A percentile compares a stretch with the other conserved stretches of the same genome.
phyloP scores from a whole-genome alignment of 768 basidiomycete genomes.

The Pleurotus sapidus region DNA sequence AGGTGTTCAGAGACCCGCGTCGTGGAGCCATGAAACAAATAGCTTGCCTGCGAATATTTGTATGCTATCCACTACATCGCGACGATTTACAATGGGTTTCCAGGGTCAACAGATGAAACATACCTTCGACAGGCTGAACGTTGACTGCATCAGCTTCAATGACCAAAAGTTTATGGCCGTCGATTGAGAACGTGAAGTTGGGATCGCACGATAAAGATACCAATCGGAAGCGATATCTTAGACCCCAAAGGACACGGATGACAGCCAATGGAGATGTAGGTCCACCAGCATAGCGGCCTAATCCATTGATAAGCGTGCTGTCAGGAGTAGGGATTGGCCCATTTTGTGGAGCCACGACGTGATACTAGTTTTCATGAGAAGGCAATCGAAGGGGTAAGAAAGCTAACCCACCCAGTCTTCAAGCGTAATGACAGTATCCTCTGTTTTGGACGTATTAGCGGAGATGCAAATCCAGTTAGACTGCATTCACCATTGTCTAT shows the following conservation, averaged over 20 bases:
- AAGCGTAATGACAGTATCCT: slow-evolving; percentile 37
- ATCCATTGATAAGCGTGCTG: slow-evolving; percentile 28
- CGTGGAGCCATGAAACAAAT: too few species aligned
- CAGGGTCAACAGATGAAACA: slow-evolving; percentile 12
- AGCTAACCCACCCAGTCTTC: slow-evolving; percentile 31
- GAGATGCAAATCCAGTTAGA: too few species aligned
- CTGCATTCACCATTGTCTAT: slow-evolving; percentile 29
- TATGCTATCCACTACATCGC: slow-evolving; percentile 31
- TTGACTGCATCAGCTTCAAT: slow-evolving; percentile 35
- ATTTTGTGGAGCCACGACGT: neutral
- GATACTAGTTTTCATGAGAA: slow-evolving; percentile 6
- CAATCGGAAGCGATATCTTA: slow-evolving; percentile 42
- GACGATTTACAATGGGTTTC: too few species aligned
- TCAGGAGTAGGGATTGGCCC: neutral
- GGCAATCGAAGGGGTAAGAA: neutral
- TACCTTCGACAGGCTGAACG: slow-evolving; percentile 11
- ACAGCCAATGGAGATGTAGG: slow-evolving; percentile 33
- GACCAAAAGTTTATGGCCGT: slow-evolving; percentile 21
- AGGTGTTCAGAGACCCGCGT: too few species aligned
- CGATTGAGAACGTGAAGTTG: slow-evolving; percentile 24
- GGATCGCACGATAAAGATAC: slow-evolving; percentile 34
- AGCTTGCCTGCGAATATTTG: slow-evolving; percentile 35
- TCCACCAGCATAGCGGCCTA: slow-evolving; percentile 36
- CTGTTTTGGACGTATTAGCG: slow-evolving; percentile 12
- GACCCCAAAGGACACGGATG: slow-evolving; percentile 31